phyloP scores from a whole-genome alignment of 2,329 filamentous ascomycete species.

The Microdochium paspali region DNA sequence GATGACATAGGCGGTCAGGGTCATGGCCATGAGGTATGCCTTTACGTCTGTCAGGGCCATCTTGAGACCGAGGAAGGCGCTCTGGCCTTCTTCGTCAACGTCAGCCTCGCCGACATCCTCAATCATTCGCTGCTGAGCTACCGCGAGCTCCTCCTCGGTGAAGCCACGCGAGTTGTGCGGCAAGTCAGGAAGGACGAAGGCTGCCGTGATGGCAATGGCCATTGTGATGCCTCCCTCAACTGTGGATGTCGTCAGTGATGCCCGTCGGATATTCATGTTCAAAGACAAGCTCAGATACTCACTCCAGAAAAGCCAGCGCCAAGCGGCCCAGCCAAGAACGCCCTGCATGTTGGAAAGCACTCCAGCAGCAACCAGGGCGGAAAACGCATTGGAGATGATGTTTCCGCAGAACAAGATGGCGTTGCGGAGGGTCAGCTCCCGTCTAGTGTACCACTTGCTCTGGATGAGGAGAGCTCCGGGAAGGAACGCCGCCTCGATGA shows the following conservation, averaged over 20 bases:
- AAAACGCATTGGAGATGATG: constrained; percentile 51
- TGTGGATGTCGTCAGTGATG: too few species aligned
- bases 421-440: constrained; percentile 43
- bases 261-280: too few species aligned
- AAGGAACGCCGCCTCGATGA: constrained; percentile 55
- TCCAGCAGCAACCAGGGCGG: constrained; percentile 48
- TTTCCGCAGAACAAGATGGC: constrained; percentile 51
- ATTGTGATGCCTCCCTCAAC: constrained; percentile 46
- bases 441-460: constrained; percentile 58
- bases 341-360: constrained; percentile 50
- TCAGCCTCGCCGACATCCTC: constrained; percentile 50
- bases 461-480: constrained; percentile 55
- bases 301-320: constrained; percentile 52
- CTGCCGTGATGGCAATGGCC: constrained; percentile 33
- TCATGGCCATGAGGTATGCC: constrained; percentile 55
- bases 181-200: constrained; percentile 42
- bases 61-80: constrained; percentile 40
- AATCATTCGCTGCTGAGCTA: constrained; percentile 45
- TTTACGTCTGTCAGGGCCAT: constrained; percentile 53
- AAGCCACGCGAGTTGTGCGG: constrained; percentile 49
- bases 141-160: constrained; percentile 44
- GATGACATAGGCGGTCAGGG: constrained; percentile 51
- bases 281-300: background rate
- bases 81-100: constrained; percentile 37
- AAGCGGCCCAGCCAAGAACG: constrained; percentile 41